Evolutionary conservation across 2,329 filamentous ascomycete species (phyloP).

Genomic region (Beauveria scarabaeidicola): DNA sequence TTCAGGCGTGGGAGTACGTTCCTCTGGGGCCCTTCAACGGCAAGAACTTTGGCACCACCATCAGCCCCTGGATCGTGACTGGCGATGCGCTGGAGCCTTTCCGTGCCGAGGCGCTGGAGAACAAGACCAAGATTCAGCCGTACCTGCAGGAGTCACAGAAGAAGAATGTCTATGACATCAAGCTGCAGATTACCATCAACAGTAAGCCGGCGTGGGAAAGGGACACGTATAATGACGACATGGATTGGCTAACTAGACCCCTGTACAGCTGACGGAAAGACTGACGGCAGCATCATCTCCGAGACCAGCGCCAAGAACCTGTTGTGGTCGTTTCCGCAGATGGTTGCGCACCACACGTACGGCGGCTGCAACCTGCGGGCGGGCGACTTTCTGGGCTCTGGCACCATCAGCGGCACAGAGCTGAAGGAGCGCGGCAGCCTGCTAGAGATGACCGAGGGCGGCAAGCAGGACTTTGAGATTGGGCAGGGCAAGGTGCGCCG

Average conservation of each 20-base stretch:
- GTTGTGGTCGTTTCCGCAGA: constrained; percentile 68
- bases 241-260: background rate
- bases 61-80: constrained; percentile 55
- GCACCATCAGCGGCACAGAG: constrained; percentile 31
- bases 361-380: constrained; percentile 61
- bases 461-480: constrained; percentile 34
- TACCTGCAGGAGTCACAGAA: constrained; percentile 48
- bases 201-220: constrained; percentile 23
- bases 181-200: constrained; percentile 30
- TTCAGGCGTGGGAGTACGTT: constrained; percentile 53
- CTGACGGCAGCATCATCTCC: constrained; percentile 9
- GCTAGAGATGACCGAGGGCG: constrained; percentile 37
- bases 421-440: constrained; percentile 32
- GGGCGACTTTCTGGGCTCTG: constrained; percentile 60
- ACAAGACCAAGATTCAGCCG: constrained; percentile 26
- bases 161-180: constrained; percentile 28
- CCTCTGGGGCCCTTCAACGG: constrained; percentile 55
- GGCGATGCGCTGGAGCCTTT: constrained; percentile 43
- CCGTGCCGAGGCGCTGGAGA: constrained; percentile 19
- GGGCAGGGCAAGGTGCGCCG: constrained; percentile 30
- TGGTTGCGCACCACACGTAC: constrained; percentile 67
- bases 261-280: constrained; percentile 7
- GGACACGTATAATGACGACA: background rate
- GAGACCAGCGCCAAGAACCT: constrained; percentile 29
- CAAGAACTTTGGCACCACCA: constrained; percentile 52